phyloP scores from a whole-genome alignment of 768 basidiomycete species.

The Mycena crocata region DNA sequence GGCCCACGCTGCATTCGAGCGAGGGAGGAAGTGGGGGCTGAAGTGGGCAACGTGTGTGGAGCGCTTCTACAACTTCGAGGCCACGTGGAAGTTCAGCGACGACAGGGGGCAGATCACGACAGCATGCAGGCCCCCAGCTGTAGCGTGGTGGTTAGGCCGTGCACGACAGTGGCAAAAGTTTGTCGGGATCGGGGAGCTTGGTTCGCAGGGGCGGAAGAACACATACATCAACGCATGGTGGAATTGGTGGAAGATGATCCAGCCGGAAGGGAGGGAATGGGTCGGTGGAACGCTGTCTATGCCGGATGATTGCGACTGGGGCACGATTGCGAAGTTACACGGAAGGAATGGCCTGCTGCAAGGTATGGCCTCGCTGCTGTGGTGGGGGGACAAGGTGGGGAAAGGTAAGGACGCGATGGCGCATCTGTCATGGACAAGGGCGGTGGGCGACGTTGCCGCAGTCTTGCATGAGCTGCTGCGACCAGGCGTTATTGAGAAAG shows the following conservation, averaged over 20 bases:
- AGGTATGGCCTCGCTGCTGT: not conserved
- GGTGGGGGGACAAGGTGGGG: constrained; percentile 9
- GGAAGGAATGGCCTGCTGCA: constrained; percentile 1
- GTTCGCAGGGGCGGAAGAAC: not conserved
- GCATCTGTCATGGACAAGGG: not conserved
- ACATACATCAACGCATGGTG: not conserved
- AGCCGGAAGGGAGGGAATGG: not conserved
- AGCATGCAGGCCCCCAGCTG: not conserved
- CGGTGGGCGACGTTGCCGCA: not conserved
- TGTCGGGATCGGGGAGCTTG: not conserved
- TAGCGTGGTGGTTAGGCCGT: not conserved
- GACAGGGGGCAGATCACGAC: not conserved
- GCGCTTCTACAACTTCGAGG: constrained; percentile 1
- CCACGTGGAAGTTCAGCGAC: not conserved
- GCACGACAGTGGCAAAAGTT: not conserved
- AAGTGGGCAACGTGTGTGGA: not conserved
- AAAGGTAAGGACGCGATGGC: not conserved
- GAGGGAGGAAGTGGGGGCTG: not conserved
- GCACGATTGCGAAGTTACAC: not conserved
- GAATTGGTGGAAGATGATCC: not conserved
- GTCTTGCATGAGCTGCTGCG: not conserved
- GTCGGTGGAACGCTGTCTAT: not conserved
- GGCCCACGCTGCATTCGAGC: constrained; percentile 2
- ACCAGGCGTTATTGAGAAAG: too few relatives aligned
- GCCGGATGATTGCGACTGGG: not conserved